These are phyloP conservation scores for Teratosphaeria pseudoeucalypti DNA, from an alignment of 2,329 filamentous ascomycete genomes.

Conservation along the genomic window DNA sequence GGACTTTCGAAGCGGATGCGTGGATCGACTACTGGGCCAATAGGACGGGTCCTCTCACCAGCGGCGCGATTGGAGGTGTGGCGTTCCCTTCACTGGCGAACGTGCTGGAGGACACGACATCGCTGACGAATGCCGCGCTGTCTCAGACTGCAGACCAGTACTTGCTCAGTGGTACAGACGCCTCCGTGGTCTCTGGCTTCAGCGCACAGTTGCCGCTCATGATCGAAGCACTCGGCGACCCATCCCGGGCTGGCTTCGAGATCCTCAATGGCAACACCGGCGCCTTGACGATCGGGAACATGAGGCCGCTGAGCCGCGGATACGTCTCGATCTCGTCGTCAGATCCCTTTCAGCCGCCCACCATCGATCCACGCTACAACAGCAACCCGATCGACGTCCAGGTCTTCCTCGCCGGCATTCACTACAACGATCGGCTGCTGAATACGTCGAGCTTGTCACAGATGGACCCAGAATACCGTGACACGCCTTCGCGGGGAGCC, in stretches of 20 bases:
- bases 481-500: constrained; percentile 16
- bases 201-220: constrained; percentile 15
- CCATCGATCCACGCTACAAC: constrained; percentile 35
- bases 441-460: constrained; percentile 12
- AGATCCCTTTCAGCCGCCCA: constrained; percentile 28
- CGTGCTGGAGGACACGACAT: constrained; percentile 11
- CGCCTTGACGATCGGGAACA: constrained; percentile 22
- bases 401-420: constrained; percentile 17
- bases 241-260: constrained; percentile 18
- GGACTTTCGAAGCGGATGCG: constrained; percentile 15
- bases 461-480: constrained; percentile 13
- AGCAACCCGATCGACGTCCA: constrained; percentile 33
- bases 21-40: constrained; percentile 17
- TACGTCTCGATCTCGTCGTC: constrained; percentile 30
- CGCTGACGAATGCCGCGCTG: constrained; percentile 8
- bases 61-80: constrained; percentile 17
- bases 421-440: constrained; percentile 20
- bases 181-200: constrained; percentile 17
- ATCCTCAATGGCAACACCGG: constrained; percentile 24
- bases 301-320: constrained; percentile 38
- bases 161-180: constrained; percentile 8
- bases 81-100: constrained; percentile 20
- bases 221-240: constrained; percentile 13
- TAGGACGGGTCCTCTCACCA: constrained; percentile 20
- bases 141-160: constrained; percentile 14